Evolutionary conservation across 2,329 filamentous ascomycete species (phyloP).

Genomic region (Talaromyces sp.): DNA sequence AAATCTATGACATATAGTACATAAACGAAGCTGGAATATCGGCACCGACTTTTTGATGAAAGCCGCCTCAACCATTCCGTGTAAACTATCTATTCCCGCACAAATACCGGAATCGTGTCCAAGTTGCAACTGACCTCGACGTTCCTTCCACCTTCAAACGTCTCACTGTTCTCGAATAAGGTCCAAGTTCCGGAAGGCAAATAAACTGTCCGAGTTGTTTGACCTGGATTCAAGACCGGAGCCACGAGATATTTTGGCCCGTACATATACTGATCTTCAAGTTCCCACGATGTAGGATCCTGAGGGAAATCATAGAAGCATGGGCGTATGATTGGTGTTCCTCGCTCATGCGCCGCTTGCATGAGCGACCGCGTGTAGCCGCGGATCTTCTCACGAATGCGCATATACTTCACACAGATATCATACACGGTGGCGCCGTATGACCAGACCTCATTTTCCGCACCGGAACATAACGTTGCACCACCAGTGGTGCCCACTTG

Average conservation of each 20-base stretch:
- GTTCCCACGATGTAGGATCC: slow-evolving; percentile 55
- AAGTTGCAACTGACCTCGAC: slow-evolving; percentile 47
- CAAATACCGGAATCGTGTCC: slow-evolving; percentile 51
- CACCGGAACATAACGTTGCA: slow-evolving; percentile 47
- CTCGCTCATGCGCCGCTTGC: slow-evolving; percentile 59
- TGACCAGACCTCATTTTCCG: slow-evolving; percentile 64
- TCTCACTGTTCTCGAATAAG: slow-evolving; percentile 23
- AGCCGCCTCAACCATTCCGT: background rate
- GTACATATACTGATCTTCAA: slow-evolving; percentile 65
- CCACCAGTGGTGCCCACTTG: slow-evolving; percentile 40
- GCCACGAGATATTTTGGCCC: slow-evolving; percentile 59
- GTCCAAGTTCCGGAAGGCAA: slow-evolving; percentile 53
- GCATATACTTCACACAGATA: slow-evolving; percentile 61
- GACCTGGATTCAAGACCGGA: slow-evolving; percentile 55
- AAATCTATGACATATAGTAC: background rate
- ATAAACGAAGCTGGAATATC: background rate
- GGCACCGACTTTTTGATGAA: background rate
- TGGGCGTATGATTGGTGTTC: slow-evolving; percentile 61
- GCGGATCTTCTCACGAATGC: slow-evolving; percentile 57
- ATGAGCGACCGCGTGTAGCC: slow-evolving; percentile 60
- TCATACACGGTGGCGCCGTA: slow-evolving; percentile 61
- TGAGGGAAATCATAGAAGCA: slow-evolving; percentile 64
- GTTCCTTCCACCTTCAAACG: slow-evolving; percentile 38
- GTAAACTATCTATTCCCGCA: slow-evolving; percentile 21
- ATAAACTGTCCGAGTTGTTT: slow-evolving; percentile 51